These are phyloP conservation scores for Blepharisma japonicum DNA, from an alignment of 73 alveolate species.

Conservation along the genomic window DNA sequence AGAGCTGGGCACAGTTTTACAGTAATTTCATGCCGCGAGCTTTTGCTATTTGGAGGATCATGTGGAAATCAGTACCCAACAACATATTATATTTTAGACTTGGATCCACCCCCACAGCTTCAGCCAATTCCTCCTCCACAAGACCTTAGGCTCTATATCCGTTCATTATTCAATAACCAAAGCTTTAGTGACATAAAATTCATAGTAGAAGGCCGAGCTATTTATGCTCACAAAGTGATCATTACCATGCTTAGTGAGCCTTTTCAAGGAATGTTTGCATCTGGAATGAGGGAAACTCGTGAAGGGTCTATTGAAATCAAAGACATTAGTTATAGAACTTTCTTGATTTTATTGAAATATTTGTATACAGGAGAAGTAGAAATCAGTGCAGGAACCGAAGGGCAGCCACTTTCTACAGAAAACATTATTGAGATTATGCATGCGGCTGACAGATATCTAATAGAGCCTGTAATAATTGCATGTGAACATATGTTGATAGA, in stretches of 20 bases:
- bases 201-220: conserved; percentile 57
- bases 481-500: conserved; percentile 58
- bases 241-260: conserved; percentile 59
- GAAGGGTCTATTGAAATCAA: conserved; percentile 49
- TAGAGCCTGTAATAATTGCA: conserved; percentile 57
- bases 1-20: conserved; percentile 90
- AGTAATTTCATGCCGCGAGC: conserved; percentile 41
- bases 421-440: conserved; percentile 59
- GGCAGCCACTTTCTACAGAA: conserved; percentile 54
- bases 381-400: conserved; percentile 62
- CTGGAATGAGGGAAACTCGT: conserved; percentile 59
- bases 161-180: conserved; percentile 53
- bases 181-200: conserved; percentile 70
- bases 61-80: conserved; percentile 73
- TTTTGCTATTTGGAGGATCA: conserved; percentile 82
- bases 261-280: conserved; percentile 55
- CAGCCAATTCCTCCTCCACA: conserved; percentile 24
- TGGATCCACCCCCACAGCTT: conserved; percentile 74
- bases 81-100: conserved; percentile 65
- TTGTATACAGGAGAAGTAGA: conserved; percentile 77
- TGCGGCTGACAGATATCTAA: conserved; percentile 68
- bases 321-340: conserved; percentile 52
- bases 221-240: conserved; percentile 81
- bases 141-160: conserved; percentile 27
- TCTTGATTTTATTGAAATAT: conserved; percentile 55